Conservation (phyloP, 1,284 basidiomycete species). For the Phlebopus sp. region DNA sequence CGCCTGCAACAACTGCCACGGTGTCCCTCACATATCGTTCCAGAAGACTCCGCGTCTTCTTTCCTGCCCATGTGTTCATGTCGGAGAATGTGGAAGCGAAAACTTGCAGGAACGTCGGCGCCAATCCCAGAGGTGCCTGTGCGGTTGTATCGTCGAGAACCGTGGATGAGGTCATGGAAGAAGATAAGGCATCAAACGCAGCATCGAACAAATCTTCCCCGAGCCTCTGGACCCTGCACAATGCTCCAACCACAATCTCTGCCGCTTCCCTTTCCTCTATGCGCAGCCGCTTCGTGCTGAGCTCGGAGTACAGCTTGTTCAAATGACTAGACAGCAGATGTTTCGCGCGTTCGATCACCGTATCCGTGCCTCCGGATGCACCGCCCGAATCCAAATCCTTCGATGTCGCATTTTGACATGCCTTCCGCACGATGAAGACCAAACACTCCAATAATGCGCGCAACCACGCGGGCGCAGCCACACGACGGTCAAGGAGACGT, state of each 20-base stretch:
- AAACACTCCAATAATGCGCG: conserved; percentile 69
- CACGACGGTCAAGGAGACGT: conserved; percentile 46
- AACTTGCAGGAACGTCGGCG: conserved; percentile 43
- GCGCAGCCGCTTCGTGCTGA: conserved; percentile 42
- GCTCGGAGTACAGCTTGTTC: conserved; percentile 47
- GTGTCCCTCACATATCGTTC: conserved; percentile 29
- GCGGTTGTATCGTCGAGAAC: conserved; percentile 4
- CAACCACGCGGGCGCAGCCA: conserved; percentile 60
- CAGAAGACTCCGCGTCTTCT: conserved; percentile 25
- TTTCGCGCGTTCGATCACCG: conserved; percentile 17
- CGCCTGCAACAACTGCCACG: conserved; percentile 29
- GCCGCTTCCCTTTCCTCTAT: conserved; percentile 47
- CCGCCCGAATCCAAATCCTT: conserved; percentile 2
- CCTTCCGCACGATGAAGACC: conserved; percentile 51
- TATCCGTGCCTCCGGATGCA: conserved; percentile 2
- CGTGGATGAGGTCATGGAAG: conserved; percentile 4
- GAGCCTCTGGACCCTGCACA: conserved; percentile 41
- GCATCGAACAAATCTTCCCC: conserved; percentile 43
- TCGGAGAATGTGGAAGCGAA: conserved; percentile 35
- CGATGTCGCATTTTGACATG: neutral
- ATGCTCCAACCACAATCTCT: conserved; percentile 41
- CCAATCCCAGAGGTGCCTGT: conserved; percentile 28
- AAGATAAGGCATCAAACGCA: conserved; percentile 43
- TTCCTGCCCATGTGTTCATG: conserved; percentile 23
- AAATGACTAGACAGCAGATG: conserved; percentile 46